phyloP scores from a whole-genome alignment of 2,329 filamentous ascomycete genomes.

The Epichloe typhina region DNA sequence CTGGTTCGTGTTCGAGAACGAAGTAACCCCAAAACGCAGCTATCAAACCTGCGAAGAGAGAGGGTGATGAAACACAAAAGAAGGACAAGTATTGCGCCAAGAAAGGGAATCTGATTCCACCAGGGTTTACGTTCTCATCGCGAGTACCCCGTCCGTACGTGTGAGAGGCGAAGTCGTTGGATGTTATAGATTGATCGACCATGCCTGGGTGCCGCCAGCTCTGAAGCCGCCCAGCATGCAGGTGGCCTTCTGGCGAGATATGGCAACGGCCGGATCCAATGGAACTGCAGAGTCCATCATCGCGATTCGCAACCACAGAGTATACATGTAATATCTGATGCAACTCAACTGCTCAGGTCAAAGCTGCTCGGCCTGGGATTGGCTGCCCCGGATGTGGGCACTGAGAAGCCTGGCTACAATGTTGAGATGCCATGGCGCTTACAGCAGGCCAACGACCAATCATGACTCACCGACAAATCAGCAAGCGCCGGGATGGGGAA shows the following conservation, averaged over 20 bases:
- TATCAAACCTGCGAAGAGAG: no score
- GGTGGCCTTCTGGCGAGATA: not conserved
- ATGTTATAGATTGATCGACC: conserved; percentile 1
- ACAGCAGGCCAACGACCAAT: conserved; percentile 3
- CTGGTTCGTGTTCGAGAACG: no score
- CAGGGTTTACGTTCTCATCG: not conserved
- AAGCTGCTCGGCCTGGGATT: not conserved
- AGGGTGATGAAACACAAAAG: not conserved
- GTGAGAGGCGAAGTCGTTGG: not conserved
- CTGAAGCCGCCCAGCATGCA: not conserved
- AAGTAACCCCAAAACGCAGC: no score
- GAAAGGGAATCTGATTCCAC: not conserved
- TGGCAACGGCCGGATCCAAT: not conserved
- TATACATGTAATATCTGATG: not conserved
- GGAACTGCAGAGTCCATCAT: conserved; percentile 7
- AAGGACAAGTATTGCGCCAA: not conserved
- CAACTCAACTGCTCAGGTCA: not conserved
- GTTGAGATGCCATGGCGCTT: conserved; percentile 4
- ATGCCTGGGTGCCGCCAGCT: not conserved
- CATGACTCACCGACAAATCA: not conserved
- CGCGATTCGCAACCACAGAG: conserved; percentile 7
- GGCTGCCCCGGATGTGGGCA: not conserved
- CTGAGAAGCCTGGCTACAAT: not conserved
- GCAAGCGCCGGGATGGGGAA: not conserved
- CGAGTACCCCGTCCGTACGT: not conserved